A percentile compares a stretch with the other conserved stretches of the same genome.
Evolutionary conservation across 2,329 filamentous ascomycete genomes (phyloP).

Genomic region (Penicillium aurantiogriseum): DNA sequence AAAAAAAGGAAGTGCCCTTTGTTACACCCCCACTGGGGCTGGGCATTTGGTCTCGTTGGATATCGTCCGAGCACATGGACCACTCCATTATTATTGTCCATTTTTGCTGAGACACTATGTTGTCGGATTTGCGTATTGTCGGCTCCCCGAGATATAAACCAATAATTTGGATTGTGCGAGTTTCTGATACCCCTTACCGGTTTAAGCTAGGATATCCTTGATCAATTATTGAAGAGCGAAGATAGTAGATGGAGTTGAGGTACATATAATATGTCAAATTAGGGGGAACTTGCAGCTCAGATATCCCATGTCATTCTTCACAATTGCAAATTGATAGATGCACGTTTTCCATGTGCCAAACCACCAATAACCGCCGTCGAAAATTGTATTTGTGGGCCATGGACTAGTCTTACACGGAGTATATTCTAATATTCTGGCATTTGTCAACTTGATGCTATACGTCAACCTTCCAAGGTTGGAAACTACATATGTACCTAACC

Average conservation of each 20-base stretch:
- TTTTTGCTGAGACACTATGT: not conserved
- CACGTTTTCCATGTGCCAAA: conserved; percentile 1
- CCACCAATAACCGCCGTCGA: not conserved
- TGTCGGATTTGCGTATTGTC: not conserved
- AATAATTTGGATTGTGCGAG: not conserved
- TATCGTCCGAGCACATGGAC: conserved; percentile 10
- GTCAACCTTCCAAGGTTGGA: not conserved
- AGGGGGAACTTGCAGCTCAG: not conserved
- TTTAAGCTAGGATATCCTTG: not conserved
- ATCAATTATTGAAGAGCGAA: not conserved
- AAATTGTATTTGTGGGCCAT: not conserved
- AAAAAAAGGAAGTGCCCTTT: not conserved
- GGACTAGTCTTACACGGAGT: not conserved
- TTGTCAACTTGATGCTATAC: not conserved
- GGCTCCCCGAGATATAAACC: not conserved
- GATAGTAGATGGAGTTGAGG: not conserved
- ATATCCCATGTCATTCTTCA: conserved; percentile 1
- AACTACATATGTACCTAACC: not conserved
- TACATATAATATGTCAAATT: not conserved
- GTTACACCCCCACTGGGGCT: conserved; percentile 8
- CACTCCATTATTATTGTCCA: not conserved
- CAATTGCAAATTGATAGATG: conserved; percentile 1
- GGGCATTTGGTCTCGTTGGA: conserved; percentile 17
- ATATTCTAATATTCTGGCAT: not conserved
- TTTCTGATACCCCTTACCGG: not conserved